phyloP scores from a whole-genome alignment of 1,284 basidiomycete species.

The Heterobasidion occidentale region DNA sequence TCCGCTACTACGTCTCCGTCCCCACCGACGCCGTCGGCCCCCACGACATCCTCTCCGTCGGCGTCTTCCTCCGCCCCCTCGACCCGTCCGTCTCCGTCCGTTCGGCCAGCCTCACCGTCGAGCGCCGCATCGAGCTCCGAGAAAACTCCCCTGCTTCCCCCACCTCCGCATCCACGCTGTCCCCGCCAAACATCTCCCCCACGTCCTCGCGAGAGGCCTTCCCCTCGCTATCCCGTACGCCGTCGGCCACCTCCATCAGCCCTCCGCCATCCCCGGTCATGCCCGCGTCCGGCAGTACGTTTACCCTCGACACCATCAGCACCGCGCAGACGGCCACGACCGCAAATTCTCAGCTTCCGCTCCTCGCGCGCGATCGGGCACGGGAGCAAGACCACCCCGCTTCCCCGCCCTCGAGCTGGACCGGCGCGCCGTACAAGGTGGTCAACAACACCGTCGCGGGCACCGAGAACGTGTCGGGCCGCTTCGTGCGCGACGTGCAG shows the following conservation, averaged over 20 bases:
- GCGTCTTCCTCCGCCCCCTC: slow-evolving; percentile 25
- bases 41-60: slow-evolving; percentile 29
- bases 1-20: slow-evolving; percentile 27
- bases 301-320: slow-evolving; percentile 9
- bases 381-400: background rate
- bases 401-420: slow-evolving; percentile 15
- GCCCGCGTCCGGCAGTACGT: slow-evolving; percentile 21
- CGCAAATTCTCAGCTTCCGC: slow-evolving; percentile 6
- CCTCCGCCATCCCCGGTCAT: slow-evolving; percentile 10
- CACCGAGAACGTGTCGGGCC: slow-evolving; percentile 43
- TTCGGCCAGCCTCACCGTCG: slow-evolving; percentile 27
- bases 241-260: background rate
- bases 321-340: background rate
- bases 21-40: slow-evolving; percentile 32
- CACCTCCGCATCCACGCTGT: background rate
- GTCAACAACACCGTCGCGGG: slow-evolving; percentile 46
- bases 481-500: slow-evolving; percentile 42
- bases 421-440: slow-evolving; percentile 15
- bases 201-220: no score
- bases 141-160: slow-evolving; percentile 12
- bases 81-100: slow-evolving; percentile 24
- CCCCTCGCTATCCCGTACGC: background rate
- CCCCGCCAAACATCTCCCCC: background rate
- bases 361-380: slow-evolving; percentile 4
- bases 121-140: slow-evolving; percentile 30